Evolutionary conservation across 345 rosid genomes (phyloP), one percentile per base, ranked within the genome.

Genomic region (Lepidium sativum): DNA sequence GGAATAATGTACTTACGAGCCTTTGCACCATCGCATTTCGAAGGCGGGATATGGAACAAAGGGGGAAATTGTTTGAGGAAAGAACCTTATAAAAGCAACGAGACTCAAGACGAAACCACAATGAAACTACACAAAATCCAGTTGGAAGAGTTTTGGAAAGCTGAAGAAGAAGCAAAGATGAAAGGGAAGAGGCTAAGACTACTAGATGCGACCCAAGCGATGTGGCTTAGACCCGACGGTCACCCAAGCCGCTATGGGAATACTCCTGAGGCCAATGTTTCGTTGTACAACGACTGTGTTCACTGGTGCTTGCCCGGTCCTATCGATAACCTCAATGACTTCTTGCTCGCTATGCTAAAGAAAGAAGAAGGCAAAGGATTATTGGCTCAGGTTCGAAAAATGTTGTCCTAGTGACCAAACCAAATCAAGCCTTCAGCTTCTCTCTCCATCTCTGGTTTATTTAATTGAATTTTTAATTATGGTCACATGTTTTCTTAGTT

Each of bases 281-380:
- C 88, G 0, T 41, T 91, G 78, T 77, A 85, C 69, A 88, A 88
- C 16, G 98, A 91, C 63, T 88, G 95, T 27, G 98, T 91, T 37
- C 98, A 91, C 45, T 88, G 96, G 98, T 91, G 98, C 83, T 74
- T 86, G 78, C 96, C 96, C 3, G 96, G 97, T 16, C 96, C 97
- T 0, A 82, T 91, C n/a, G 97, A 91, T 27, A 49, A 82, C 1
- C 87, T 91, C 84, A 86, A 72, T 38, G 89, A 91, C 70, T 84
- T 91, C 80, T 77, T 91, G 67, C 80, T 86, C 48, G 83, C 86
- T 65, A 86, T 88, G 96, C 54, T 91, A 79, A 88, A 83, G 85
- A 83, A 74, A 80, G 98, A 91, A 79, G 92, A 91, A 41, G 83
- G 76, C 8, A 31, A 51, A 27, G 68, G 75, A 43, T 70, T 79